Evolutionary conservation across 192 early-diverging fungal genomes (phyloP).

Genomic region (Chytriomyces sp.): DNA sequence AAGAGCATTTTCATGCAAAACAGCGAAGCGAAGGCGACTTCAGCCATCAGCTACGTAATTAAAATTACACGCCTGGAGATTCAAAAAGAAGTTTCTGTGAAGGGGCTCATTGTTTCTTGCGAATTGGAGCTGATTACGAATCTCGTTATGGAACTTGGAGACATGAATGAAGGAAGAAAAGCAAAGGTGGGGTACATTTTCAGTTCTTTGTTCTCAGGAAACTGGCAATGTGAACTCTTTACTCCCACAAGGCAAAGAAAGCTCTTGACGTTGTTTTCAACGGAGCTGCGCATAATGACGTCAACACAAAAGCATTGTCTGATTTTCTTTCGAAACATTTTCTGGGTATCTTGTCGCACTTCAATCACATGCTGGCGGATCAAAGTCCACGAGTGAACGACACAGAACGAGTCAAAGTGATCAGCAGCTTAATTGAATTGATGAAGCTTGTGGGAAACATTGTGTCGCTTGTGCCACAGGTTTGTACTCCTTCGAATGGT

Average conservation of each 20-base stretch:
- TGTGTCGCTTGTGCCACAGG: slow-evolving; percentile 41
- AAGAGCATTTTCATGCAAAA: slow-evolving; percentile 39
- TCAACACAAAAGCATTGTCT: background rate
- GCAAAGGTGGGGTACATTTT: slow-evolving; percentile 12
- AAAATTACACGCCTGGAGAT: slow-evolving; percentile 24
- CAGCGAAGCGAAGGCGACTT: background rate
- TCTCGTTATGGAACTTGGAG: slow-evolving; percentile 45
- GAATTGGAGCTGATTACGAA: slow-evolving; percentile 37
- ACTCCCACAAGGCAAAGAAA: slow-evolving; percentile 25
- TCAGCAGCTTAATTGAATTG: slow-evolving; percentile 39
- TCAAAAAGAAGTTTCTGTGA: slow-evolving; percentile 12
- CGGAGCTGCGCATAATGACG: too few species aligned
- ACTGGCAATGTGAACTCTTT: background rate
- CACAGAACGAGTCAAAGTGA: slow-evolving; percentile 32
- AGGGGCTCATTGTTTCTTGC: slow-evolving; percentile 25
- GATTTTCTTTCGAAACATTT: slow-evolving; percentile 45
- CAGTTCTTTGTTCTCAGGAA: background rate
- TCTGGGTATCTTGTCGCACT: slow-evolving; percentile 42
- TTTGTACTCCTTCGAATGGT: too few species aligned
- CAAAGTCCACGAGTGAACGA: background rate
- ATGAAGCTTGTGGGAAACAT: slow-evolving; percentile 46
- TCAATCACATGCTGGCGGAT: slow-evolving; percentile 42
- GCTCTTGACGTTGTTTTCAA: slow-evolving; percentile 16
- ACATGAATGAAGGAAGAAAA: slow-evolving; percentile 7
- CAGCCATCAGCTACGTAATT: slow-evolving; percentile 15